Evolutionary conservation across 2,329 filamentous ascomycete species (phyloP).

Genomic region (Raffaelea ambrosiae): DNA sequence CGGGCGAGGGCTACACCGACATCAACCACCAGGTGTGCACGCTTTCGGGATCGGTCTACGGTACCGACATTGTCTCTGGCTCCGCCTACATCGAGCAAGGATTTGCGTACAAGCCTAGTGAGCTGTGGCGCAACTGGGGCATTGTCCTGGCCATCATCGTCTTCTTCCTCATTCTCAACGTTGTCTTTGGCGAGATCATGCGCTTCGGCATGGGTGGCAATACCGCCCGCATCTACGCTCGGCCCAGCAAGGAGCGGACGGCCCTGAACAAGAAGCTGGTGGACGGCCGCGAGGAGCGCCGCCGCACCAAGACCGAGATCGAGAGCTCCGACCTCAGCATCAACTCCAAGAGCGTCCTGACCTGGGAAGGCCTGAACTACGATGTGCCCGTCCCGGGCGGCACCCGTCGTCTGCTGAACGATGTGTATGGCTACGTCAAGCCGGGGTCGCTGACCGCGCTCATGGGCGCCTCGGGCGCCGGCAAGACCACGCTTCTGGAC

Average conservation of each 20-base stretch:
- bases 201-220: slow-evolving; percentile 76
- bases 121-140: slow-evolving; percentile 78
- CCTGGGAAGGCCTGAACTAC: slow-evolving; percentile 81
- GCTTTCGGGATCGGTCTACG: slow-evolving; percentile 60
- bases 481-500: slow-evolving; percentile 79
- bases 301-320: slow-evolving; percentile 35
- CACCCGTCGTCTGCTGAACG: slow-evolving; percentile 45
- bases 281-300: slow-evolving; percentile 49
- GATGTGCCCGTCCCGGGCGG: slow-evolving; percentile 54
- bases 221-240: slow-evolving; percentile 67
- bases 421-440: slow-evolving; percentile 60
- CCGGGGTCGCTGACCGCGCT: slow-evolving; percentile 68
- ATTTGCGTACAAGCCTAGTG: slow-evolving; percentile 56
- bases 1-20: slow-evolving; percentile 59
- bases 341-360: slow-evolving; percentile 59
- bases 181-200: slow-evolving; percentile 69
- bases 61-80: slow-evolving; percentile 56
- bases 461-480: slow-evolving; percentile 78
- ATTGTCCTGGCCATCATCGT: slow-evolving; percentile 70
- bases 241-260: slow-evolving; percentile 59
- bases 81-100: slow-evolving; percentile 58
- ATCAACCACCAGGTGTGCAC: slow-evolving; percentile 76
- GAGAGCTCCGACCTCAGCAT: slow-evolving; percentile 44
- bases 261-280: slow-evolving; percentile 55
- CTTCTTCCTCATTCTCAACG: slow-evolving; percentile 67